Evolutionary conservation across 208 protist genomes (phyloP).

Genomic region (Lotmaria passim): DNA sequence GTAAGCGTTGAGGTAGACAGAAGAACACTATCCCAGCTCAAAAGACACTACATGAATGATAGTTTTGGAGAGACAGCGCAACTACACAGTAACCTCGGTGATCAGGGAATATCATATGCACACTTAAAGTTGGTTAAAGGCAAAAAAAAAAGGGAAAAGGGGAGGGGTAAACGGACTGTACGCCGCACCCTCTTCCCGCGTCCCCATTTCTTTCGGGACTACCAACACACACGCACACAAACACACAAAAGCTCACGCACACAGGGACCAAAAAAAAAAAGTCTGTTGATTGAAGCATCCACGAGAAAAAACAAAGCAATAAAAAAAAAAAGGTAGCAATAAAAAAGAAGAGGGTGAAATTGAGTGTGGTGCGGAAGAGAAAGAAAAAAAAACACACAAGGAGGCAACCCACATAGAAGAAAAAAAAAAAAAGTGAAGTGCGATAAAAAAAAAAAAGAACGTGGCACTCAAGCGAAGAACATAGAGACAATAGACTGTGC

Average conservation of each 20-base stretch:
- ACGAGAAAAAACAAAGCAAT: no score
- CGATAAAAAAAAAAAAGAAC: not conserved
- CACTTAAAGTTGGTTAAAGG: not conserved
- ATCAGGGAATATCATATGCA: not conserved
- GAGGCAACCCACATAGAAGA: not conserved
- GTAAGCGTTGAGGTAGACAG: not conserved
- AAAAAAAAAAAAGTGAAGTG: slow-evolving; percentile 1
- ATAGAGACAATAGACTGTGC: no score
- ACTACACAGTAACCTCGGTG: not conserved
- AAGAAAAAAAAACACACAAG: not conserved
- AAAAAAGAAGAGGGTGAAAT: not conserved
- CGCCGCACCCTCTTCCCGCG: slow-evolving; percentile 8
- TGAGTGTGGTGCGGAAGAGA: no score
- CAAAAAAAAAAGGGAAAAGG: not conserved
- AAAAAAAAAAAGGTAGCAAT: not conserved
- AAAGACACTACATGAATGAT: not conserved
- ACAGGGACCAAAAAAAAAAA: slow-evolving; percentile 2
- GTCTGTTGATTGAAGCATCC: no score
- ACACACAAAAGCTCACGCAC: not conserved
- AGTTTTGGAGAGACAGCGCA: not conserved
- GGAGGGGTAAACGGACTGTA: slow-evolving; percentile 2
- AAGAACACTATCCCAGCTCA: not conserved
- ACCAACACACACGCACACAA: not conserved
- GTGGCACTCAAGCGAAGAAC: no score
- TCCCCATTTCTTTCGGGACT: not conserved